These are phyloP conservation scores for Alternaria metachromatica DNA, from an alignment of 2,329 filamentous ascomycete species.

Conservation along the genomic window DNA sequence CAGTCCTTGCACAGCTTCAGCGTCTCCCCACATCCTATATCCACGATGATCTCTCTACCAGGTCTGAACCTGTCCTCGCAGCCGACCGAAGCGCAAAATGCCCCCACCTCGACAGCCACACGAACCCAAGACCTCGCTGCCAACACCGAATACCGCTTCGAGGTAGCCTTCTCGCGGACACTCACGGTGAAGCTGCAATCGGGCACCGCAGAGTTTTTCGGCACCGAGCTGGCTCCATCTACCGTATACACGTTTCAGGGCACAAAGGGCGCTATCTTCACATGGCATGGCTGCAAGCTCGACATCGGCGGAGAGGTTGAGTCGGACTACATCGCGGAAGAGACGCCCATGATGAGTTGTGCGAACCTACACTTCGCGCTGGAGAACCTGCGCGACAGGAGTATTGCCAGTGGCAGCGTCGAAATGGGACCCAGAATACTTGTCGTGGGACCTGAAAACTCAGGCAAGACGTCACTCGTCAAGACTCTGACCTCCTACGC, in stretches of 20 bases:
- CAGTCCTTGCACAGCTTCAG: neutral
- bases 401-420: constrained; percentile 48
- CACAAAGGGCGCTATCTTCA: constrained; percentile 85
- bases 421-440: constrained; percentile 79
- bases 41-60: constrained; percentile 51
- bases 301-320: constrained; percentile 76
- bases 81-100: constrained; percentile 31
- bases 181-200: constrained; percentile 67
- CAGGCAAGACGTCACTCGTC: constrained; percentile 83
- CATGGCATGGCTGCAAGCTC: constrained; percentile 88
- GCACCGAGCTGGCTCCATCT: constrained; percentile 85
- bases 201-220: constrained; percentile 91
- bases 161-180: constrained; percentile 44
- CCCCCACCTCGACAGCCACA: constrained; percentile 28
- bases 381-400: constrained; percentile 71
- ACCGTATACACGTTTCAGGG: constrained; percentile 82
- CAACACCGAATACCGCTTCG: constrained; percentile 56
- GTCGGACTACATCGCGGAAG: constrained; percentile 74
- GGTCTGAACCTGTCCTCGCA: constrained; percentile 53
- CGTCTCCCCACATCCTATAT: neutral
- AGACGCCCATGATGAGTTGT: constrained; percentile 81
- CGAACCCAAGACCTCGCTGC: constrained; percentile 52
- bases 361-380: constrained; percentile 89
- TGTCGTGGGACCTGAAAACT: constrained; percentile 77
- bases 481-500: constrained; percentile 82